A percentile compares a stretch with the other conserved stretches of the same genome.
phyloP scores from a whole-genome alignment of 2,329 filamentous ascomycete genomes.

The Shiraia sp. region DNA sequence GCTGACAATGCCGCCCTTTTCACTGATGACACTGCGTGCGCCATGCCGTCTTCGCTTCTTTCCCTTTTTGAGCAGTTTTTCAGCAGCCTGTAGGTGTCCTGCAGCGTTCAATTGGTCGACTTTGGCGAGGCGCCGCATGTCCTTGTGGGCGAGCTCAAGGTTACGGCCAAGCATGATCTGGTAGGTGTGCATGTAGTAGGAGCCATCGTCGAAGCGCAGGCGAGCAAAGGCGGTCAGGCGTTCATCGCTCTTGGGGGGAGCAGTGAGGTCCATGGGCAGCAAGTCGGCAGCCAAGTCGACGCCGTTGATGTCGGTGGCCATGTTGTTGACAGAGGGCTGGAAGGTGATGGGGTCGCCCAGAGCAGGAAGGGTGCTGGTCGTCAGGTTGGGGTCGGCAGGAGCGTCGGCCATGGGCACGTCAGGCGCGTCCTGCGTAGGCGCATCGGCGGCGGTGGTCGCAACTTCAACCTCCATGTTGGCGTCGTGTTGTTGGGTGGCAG shows the following conservation, averaged over 20 bases:
- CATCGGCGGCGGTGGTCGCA: constrained; percentile 32
- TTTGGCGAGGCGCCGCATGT: constrained; percentile 54
- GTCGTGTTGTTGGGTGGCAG: constrained; percentile 17
- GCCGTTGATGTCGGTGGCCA: constrained; percentile 12
- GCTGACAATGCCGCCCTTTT: constrained; percentile 68
- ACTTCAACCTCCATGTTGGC: constrained; percentile 36
- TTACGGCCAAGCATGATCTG: constrained; percentile 74
- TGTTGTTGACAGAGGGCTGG: no score
- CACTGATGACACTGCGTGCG: constrained; percentile 66
- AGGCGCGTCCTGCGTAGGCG: constrained; percentile 19
- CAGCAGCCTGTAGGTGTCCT: constrained; percentile 30
- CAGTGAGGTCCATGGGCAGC: constrained; percentile 15
- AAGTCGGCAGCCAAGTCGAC: constrained; percentile 15
- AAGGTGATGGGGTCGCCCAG: constrained; percentile 30
- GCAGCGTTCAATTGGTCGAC: constrained; percentile 30
- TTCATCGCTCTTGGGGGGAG: constrained; percentile 26
- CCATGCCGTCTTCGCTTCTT: constrained; percentile 55
- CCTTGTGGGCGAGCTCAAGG: constrained; percentile 52
- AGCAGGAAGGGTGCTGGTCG: constrained; percentile 14
- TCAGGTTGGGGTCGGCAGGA: constrained; percentile 9
- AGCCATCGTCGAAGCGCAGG: constrained; percentile 73
- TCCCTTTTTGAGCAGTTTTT: constrained; percentile 24
- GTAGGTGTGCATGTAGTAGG: constrained; percentile 78
- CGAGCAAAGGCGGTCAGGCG: constrained; percentile 65
- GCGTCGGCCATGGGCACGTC: constrained; percentile 8